These are phyloP conservation scores for Artemisia tridentata DNA, from an alignment of 129 eudicot species.

Conservation along the genomic window DNA sequence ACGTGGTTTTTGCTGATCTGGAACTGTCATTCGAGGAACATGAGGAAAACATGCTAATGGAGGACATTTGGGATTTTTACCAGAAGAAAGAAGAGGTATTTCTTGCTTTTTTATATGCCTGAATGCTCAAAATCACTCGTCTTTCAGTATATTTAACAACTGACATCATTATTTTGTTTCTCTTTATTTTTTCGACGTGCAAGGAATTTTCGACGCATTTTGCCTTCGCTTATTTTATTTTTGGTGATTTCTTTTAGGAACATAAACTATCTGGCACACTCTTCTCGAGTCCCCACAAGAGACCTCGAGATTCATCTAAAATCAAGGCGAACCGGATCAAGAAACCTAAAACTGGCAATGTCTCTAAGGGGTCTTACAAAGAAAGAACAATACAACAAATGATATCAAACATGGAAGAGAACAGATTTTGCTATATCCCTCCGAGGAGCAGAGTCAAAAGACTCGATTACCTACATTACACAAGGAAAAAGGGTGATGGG, in stretches of 20 bases:
- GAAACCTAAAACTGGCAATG: slow-evolving; percentile 14
- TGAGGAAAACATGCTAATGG: slow-evolving; percentile 51
- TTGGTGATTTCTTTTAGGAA: slow-evolving; percentile 31
- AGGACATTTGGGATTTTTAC: slow-evolving; percentile 59
- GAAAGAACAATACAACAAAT: slow-evolving; percentile 43
- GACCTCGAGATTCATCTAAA: slow-evolving; percentile 33
- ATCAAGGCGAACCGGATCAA: slow-evolving; percentile 19
- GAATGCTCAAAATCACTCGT: too few relatives aligned
- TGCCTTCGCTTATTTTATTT: neutral
- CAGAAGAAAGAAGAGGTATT: slow-evolving; percentile 44
- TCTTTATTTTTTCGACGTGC: neutral
- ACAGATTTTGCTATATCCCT: slow-evolving; percentile 59
- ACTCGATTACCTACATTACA: too few relatives aligned
- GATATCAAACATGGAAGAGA: slow-evolving; percentile 74
- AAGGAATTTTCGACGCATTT: neutral
- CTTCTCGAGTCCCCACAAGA: too few relatives aligned
- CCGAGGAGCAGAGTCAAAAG: slow-evolving; percentile 66
- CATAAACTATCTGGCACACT: too few relatives aligned
- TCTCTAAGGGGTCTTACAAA: slow-evolving; percentile 24
- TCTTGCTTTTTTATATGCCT: neutral
- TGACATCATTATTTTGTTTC: too few relatives aligned
- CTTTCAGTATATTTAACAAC: too few relatives aligned
- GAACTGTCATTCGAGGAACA: slow-evolving; percentile 50
- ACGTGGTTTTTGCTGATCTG: slow-evolving; percentile 71
- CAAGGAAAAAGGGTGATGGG: too few relatives aligned